phyloP scores from a whole-genome alignment of 495 filamentous ascomycete species.

The Hyaloscypha hepaticicola region DNA sequence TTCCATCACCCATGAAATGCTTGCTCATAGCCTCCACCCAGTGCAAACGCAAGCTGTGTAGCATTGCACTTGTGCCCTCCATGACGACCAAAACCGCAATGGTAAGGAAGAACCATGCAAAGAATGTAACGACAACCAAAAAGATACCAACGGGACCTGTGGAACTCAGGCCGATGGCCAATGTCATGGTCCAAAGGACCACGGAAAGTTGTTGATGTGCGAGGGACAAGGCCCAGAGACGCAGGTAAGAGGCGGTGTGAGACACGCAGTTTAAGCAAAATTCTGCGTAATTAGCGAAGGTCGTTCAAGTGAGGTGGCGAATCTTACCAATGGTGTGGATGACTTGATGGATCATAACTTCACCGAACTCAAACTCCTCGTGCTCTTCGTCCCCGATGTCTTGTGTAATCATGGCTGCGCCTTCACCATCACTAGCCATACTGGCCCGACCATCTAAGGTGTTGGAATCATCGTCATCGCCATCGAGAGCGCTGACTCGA shows the following conservation, averaged over 20 bases:
- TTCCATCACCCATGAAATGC: conserved; percentile 94
- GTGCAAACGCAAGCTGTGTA: conserved; percentile 92
- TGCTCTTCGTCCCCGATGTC: conserved; percentile 76
- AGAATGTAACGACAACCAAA: conserved; percentile 76
- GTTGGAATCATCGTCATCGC: conserved; percentile 68
- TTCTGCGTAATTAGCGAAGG: conserved; percentile 49
- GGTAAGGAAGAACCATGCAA: conserved; percentile 81
- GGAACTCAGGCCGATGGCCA: conserved; percentile 68
- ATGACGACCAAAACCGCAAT: conserved; percentile 57
- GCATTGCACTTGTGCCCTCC: conserved; percentile 87
- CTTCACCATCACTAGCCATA: conserved; percentile 78
- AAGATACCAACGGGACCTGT: conserved; percentile 69
- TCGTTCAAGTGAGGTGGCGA: neutral
- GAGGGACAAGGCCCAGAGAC: conserved; percentile 95
- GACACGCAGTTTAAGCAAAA: conserved; percentile 99
- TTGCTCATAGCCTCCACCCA: conserved; percentile 99
- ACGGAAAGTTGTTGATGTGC: conserved; percentile 97
- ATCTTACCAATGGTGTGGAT: conserved; percentile 94
- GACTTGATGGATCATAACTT: conserved; percentile 98
- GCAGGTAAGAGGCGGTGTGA: conserved; percentile 97
- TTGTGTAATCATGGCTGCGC: conserved; percentile 87
- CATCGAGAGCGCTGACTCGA: conserved; percentile 80
- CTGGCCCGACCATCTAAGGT: conserved; percentile 64
- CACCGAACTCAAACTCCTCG: conserved; percentile 94
- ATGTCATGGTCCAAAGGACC: conserved; percentile 96